Percentiles rank a stretch among this genome's conserved stretches.
Conservation (phyloP, 768 basidiomycete genomes). For the Russula dissimulans region DNA sequence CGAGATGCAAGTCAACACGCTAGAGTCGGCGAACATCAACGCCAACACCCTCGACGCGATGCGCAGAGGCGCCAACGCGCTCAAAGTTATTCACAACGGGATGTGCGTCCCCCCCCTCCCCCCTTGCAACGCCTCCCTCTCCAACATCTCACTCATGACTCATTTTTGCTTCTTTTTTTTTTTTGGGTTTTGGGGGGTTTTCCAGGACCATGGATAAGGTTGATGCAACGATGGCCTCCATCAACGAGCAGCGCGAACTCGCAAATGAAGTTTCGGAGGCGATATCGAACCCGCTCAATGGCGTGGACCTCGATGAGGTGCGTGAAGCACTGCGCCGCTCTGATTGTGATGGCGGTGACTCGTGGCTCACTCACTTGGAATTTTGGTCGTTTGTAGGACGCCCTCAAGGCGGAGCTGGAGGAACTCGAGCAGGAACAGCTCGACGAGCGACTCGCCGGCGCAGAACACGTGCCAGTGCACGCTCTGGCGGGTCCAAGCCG, state of each 20-base stretch:
- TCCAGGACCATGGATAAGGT: slow-evolving; percentile 78
- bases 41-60: slow-evolving; percentile 95
- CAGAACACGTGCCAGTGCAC: slow-evolving; percentile 85
- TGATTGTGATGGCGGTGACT: no score
- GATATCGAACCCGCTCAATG: slow-evolving; percentile 62
- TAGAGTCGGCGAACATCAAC: slow-evolving; percentile 96
- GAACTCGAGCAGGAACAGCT: slow-evolving; percentile 85
- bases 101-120: slow-evolving; percentile 51
- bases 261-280: slow-evolving; percentile 88
- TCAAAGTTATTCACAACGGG: slow-evolving; percentile 82
- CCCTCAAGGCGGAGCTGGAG: slow-evolving; percentile 65
- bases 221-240: slow-evolving; percentile 77
- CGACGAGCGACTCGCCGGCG: slow-evolving; percentile 74
- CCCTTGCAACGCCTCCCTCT: not conserved
- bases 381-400: slow-evolving; percentile 42
- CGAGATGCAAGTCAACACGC: slow-evolving; percentile 93
- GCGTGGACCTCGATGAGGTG: slow-evolving; percentile 65
- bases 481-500: slow-evolving; percentile 52
- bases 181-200: not conserved
- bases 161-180: not conserved
- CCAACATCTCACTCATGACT: no score
- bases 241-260: slow-evolving; percentile 85
- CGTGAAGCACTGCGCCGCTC: slow-evolving; percentile 11
- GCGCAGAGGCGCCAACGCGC: slow-evolving; percentile 88
- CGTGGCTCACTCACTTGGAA: no score